These are phyloP conservation scores for Gossypium rotundifolium DNA, from an alignment of 345 rosid genomes.

Conservation along the genomic window DNA sequence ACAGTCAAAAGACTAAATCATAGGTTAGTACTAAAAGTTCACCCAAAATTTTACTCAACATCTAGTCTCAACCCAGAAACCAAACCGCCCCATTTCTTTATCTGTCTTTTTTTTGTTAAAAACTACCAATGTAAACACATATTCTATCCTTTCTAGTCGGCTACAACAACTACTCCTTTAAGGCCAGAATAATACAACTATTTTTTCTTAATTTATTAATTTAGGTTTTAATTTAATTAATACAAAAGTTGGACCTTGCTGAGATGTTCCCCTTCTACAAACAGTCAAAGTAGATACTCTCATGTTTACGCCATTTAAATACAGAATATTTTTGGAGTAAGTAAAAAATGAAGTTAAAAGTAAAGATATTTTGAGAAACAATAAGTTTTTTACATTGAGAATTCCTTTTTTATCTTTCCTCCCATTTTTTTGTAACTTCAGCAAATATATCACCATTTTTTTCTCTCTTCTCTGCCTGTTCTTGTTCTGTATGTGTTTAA, in stretches of 20 bases:
- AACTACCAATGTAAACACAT: background rate
- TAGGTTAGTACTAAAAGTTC: background rate
- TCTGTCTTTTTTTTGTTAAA: background rate
- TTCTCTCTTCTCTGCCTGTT: no score
- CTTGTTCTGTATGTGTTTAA: background rate
- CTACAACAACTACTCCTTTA: background rate
- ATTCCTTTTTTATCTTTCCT: background rate
- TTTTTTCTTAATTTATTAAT: background rate
- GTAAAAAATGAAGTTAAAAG: background rate
- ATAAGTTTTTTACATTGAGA: no score
- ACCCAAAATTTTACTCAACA: background rate
- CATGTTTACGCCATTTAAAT: background rate
- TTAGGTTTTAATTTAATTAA: background rate
- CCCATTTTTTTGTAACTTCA: no score
- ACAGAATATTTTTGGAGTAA: background rate
- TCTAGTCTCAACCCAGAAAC: background rate
- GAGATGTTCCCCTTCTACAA: background rate
- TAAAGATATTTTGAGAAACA: background rate
- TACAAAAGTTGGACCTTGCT: background rate
- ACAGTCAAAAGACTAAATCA: background rate
- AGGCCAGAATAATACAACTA: background rate
- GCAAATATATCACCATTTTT: no score
- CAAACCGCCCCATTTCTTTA: background rate
- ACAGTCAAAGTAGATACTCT: background rate
- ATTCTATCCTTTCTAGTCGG: slow-evolving; percentile 17